phyloP scores from a whole-genome alignment of 2,329 filamentous ascomycete genomes.

The Monosporascus ibericus region DNA sequence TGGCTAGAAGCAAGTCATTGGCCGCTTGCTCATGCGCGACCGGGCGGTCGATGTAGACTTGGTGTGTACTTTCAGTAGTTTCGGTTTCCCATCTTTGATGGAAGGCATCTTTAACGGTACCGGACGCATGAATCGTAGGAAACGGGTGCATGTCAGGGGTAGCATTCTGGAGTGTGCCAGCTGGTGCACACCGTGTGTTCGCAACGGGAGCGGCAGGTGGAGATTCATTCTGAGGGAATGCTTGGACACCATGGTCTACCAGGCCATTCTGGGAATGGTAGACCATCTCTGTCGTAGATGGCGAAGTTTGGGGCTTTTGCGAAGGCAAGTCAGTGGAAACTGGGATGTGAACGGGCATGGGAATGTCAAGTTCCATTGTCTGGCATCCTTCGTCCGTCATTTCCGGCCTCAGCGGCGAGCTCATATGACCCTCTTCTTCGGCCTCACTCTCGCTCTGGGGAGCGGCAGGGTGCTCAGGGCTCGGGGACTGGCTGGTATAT shows the following conservation, averaged over 20 bases:
- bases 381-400: constrained; percentile 35
- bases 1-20: not conserved
- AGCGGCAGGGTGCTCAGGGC: constrained; percentile 45
- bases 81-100: constrained; percentile 6
- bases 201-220: not conserved
- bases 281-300: constrained; percentile 1
- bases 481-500: constrained; percentile 65
- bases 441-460: constrained; percentile 3
- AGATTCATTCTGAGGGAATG: constrained; percentile 6
- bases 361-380: constrained; percentile 29
- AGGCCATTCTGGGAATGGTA: constrained; percentile 3
- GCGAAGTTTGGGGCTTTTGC: not conserved
- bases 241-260: constrained; percentile 14
- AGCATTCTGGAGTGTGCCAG: not conserved
- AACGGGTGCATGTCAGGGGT: constrained; percentile 4
- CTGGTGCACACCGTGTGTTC: not conserved
- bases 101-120: not conserved
- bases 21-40: not conserved
- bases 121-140: constrained; percentile 1
- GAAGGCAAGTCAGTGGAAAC: constrained; percentile 1
- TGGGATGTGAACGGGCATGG: constrained; percentile 7
- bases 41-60: constrained; percentile 3
- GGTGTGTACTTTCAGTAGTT: constrained; percentile 1
- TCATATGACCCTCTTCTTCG: constrained; percentile 8
- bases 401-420: constrained; percentile 13